A percentile compares a stretch with the other conserved stretches of the same genome.
These are phyloP conservation scores for Eutrema heterophyllum DNA, from an alignment of 345 rosid genomes.

Conservation along the genomic window DNA sequence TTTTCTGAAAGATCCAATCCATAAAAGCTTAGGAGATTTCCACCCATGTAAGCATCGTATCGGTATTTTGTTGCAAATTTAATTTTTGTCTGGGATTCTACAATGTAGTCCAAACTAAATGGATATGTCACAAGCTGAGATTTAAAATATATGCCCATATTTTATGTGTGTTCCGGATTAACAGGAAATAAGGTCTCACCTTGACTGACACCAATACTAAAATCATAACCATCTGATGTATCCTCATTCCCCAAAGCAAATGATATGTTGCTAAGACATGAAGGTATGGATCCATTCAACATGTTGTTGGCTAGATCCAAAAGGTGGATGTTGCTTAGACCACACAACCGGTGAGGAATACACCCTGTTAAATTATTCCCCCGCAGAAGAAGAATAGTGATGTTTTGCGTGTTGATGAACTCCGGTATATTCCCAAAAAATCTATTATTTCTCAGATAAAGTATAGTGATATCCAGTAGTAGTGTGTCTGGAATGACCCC, in stretches of 20 bases:
- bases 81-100: not conserved
- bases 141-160: no score
- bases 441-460: slow-evolving; percentile 7
- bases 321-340: not conserved
- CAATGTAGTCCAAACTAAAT: not conserved
- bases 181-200: no score
- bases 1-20: slow-evolving; percentile 41
- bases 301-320: not conserved
- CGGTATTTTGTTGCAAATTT: not conserved
- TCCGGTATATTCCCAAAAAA: not conserved
- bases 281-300: slow-evolving; percentile 1
- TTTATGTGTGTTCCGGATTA: no score
- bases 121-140: not conserved
- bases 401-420: not conserved
- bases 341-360: not conserved
- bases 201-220: no score
- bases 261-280: slow-evolving; percentile 9
- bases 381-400: not conserved
- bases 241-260: not conserved
- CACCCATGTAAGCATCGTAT: not conserved
- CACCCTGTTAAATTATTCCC: not conserved
- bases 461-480: not conserved
- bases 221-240: no score
- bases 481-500: not conserved
- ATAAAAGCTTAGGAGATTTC: not conserved